phyloP scores from a whole-genome alignment of 257 asterid genomes.

The Solanum paucissectum region DNA sequence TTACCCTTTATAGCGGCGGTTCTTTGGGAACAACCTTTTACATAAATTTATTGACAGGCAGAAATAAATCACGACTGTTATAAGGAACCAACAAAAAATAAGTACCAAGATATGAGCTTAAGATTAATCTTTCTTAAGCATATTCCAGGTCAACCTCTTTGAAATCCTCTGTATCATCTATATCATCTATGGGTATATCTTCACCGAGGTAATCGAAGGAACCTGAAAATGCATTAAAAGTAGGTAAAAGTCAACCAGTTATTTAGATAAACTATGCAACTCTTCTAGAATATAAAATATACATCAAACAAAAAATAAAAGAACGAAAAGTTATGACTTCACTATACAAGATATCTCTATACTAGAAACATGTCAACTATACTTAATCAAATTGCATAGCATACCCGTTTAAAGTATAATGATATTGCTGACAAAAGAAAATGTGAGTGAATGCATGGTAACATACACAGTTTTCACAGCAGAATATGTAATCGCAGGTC shows the following conservation, averaged over 20 bases:
- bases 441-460: neutral
- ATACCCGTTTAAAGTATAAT: neutral
- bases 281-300: neutral
- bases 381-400: neutral
- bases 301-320: neutral
- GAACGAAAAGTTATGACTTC: neutral
- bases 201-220: constrained; percentile 26
- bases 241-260: neutral
- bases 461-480: neutral
- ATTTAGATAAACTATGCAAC: neutral
- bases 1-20: neutral
- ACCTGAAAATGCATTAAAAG: constrained; percentile 16
- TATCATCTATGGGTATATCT: constrained; percentile 67
- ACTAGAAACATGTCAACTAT: neutral
- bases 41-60: neutral
- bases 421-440: neutral
- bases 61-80: neutral
- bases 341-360: neutral
- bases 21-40: neutral
- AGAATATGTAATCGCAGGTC: neutral
- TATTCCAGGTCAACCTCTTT: constrained; percentile 1
- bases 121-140: neutral
- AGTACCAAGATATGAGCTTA: neutral
- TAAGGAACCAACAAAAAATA: neutral
- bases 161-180: constrained; percentile 13